Conservation (phyloP, 2,329 filamentous ascomycete genomes). For the Hymenoscyphus occultus region DNA sequence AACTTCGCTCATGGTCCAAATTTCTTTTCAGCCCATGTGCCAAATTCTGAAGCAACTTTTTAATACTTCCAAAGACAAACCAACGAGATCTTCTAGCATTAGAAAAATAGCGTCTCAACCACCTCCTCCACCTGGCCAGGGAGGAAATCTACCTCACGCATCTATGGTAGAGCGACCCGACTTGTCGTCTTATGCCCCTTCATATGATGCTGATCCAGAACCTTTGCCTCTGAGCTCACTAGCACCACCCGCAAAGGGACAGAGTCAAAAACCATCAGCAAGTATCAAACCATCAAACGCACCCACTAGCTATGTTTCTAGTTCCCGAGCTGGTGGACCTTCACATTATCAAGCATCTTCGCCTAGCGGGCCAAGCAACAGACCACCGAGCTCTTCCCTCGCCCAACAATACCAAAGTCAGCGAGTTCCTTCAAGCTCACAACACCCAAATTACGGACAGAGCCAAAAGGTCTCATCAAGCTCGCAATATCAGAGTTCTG, state of each 20-base stretch:
- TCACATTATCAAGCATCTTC: neutral
- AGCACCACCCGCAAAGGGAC: neutral
- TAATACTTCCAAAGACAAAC: neutral
- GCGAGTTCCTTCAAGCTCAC: neutral
- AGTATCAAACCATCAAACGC: neutral
- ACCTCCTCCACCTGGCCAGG: neutral
- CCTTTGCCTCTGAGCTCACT: neutral
- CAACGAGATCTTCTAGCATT: neutral
- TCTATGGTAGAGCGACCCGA: neutral
- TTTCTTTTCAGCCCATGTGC: neutral
- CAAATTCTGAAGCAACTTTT: neutral
- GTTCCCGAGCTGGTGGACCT: neutral
- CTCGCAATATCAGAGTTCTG: neutral
- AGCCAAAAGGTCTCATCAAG: neutral
- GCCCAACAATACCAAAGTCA: neutral
- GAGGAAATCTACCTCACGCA: neutral
- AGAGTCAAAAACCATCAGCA: neutral
- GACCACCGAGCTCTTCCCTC: neutral
- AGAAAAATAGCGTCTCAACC: constrained; percentile 1
- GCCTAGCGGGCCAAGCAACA: neutral
- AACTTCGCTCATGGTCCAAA: neutral
- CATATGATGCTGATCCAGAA: neutral
- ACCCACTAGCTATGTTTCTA: neutral
- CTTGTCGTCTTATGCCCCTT: neutral
- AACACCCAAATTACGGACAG: neutral